Conservation (phyloP, 768 basidiomycete species). For the Lactarius tabidus region DNA sequence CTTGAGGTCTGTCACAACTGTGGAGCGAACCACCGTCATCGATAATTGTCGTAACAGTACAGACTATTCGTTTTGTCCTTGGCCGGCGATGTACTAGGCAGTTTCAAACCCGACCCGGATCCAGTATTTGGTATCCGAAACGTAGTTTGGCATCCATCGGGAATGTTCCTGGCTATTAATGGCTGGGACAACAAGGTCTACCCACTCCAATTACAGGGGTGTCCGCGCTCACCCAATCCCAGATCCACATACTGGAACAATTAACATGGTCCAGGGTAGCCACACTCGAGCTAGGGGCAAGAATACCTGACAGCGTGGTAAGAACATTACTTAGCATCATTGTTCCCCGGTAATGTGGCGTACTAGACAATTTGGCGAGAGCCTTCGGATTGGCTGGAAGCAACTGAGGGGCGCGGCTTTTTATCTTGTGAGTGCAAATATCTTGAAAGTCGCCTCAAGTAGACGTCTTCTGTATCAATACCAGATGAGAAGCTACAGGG, state of each 20-base stretch:
- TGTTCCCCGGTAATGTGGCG: conserved; percentile 10
- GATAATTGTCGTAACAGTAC: conserved; percentile 45
- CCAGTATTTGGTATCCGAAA: conserved; percentile 79
- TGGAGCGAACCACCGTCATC: not conserved
- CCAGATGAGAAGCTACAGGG: conserved; percentile 64
- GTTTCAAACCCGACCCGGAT: conserved; percentile 69
- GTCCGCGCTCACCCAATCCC: not conserved
- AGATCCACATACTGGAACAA: conserved; percentile 75
- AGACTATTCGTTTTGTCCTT: conserved; percentile 70
- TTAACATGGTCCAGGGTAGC: conserved; percentile 68
- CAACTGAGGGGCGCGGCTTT: conserved; percentile 81
- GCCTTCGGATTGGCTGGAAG: conserved; percentile 77
- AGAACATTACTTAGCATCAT: conserved; percentile 29
- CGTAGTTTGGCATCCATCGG: conserved; percentile 83
- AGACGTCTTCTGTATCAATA: not conserved
- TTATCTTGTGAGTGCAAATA: conserved; percentile 62
- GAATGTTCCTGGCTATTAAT: conserved; percentile 72
- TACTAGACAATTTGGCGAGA: conserved; percentile 80
- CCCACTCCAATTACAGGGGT: not conserved
- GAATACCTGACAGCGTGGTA: conserved; percentile 55
- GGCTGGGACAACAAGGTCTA: conserved; percentile 88
- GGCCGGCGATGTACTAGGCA: conserved; percentile 56
- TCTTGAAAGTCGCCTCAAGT: not conserved
- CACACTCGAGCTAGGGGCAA: conserved; percentile 57
- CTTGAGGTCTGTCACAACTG: conserved; percentile 54